Base-by-base conservation (phyloP, 2,329 filamentous ascomycete genomes). In the Endothia cerciana region DNA sequence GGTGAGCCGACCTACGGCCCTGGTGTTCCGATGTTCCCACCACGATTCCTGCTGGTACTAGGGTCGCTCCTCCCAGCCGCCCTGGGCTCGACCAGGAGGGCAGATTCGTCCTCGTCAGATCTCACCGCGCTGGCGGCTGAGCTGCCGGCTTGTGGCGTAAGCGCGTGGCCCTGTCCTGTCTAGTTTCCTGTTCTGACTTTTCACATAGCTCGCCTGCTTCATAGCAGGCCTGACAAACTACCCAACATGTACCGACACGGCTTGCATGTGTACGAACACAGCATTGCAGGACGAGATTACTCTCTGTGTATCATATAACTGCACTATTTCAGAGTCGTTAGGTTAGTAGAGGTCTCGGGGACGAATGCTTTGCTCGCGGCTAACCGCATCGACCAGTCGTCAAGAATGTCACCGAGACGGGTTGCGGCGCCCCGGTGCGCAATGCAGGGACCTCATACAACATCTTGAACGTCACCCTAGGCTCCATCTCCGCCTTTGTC, bases 401-500 rank as follows among this genome's bases (percentile, higher is more conserved):
- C 40, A 63, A 64, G n/a, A 68, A 68, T 38, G 60, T 68, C 22
- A 66, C 68, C 49, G 56, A 56, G 41, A 63, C 66, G 5, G 64
- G 60, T n/a, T 68, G 66, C 33, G 64, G 64, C 30, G 36, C 59
- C 30, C 62, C 66, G 4, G 30, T 65, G 19, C 65, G 64, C 25
- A 57, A 69, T 33, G 47, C n/a, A 11, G 64, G 64, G 33, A n/a
- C 7, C 2, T 13, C 40, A 13, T 68, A 65, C 58, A 51, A 68
- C 19, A 30, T 60, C 45, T 45, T 69, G 15, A 59, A 28, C 17
- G 56, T 68, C 60, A 43, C 66, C 69, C 68, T 78, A 55, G 76
- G 71, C 61, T 71, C 74, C 19, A 72, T 80, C 30, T 75, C 77
- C 6, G 76, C 72, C 38, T 70, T 76, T 53, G 75, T 79, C 58